Evolutionary conservation across 1,284 basidiomycete genomes (phyloP), one percentile per base, ranked within the genome.

Genomic region (Anthracocystis walkeri): DNA sequence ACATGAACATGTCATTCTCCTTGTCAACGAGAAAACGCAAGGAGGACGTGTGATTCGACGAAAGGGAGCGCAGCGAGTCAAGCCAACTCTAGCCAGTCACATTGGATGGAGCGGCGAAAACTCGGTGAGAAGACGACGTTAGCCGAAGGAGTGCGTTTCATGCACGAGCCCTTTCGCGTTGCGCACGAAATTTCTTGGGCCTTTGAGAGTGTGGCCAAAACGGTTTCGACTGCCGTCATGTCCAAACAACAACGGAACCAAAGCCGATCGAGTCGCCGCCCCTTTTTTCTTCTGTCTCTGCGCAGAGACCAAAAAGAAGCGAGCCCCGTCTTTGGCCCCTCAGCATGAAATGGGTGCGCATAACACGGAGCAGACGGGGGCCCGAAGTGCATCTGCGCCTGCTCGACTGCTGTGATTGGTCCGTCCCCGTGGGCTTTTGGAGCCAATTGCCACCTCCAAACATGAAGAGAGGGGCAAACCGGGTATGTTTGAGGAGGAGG

Each of bases 81-180:
- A 25, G n/a, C 40, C 2, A n/a, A 8, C 11, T 20, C n/a, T 41
- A 20, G 40, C 40, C 14, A 41, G 46, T 45, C 41, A 54, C 49
- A 33, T 38, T 35, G 33, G 27, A 25, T 27, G 29, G 42, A 50
- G 7, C 61, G 61, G 61, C 54, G 53, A 31, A 65, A 58, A 31
- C 31, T 65, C 63, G 63, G 63, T 58, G 48, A 38, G 51, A 56
- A 54, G 21, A 40, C 25, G n/a, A 49, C 14, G 23, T 62, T 68
- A 62, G 65, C 65, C 65, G 59, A 68, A 42, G 20, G 27, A 23
- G 14, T n/a, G 16, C 23, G 14, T 35, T 53, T 53, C 21, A 53
- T 60, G 42, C 42, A 41, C 40, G 35, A 53, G 35, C 20, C 31
- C 54, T 12, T 35, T 21, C 21, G 14, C 3, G 29, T 29, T 25